Conservation (phyloP, 2,329 filamentous ascomycete genomes). For the Beauveria rudraprayagi region DNA sequence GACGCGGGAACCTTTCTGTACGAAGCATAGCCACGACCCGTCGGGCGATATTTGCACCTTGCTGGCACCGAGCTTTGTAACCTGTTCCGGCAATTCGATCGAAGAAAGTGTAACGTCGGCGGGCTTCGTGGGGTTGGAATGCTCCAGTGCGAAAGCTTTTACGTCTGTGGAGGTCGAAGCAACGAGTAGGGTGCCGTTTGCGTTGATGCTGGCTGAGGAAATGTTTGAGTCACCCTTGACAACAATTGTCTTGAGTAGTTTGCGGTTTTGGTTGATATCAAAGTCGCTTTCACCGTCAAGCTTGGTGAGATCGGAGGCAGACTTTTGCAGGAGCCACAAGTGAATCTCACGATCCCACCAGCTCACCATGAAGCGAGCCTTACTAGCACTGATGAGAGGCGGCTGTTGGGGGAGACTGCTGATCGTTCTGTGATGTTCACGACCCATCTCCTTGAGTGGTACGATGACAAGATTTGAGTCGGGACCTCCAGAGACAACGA, state of each 20-base stretch:
- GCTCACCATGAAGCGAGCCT: constrained; percentile 69
- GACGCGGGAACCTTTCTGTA: constrained; percentile 54
- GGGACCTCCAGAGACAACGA: constrained; percentile 85
- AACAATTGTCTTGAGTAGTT: constrained; percentile 61
- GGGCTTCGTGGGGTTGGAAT: constrained; percentile 38
- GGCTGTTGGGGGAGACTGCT: constrained; percentile 76
- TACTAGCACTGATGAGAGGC: constrained; percentile 63
- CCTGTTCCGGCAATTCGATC: constrained; percentile 51
- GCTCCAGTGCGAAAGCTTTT: constrained; percentile 66
- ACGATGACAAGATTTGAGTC: constrained; percentile 78
- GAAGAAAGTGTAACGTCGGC: constrained; percentile 64
- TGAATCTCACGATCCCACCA: constrained; percentile 89
- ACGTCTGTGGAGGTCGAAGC: constrained; percentile 66
- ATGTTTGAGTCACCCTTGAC: constrained; percentile 74
- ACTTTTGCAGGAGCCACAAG: constrained; percentile 59
- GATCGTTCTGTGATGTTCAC: constrained; percentile 76
- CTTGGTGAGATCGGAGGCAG: constrained; percentile 39
- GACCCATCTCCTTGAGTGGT: constrained; percentile 62
- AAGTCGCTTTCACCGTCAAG: constrained; percentile 29
- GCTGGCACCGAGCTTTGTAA: constrained; percentile 58
- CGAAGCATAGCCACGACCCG: constrained; percentile 58
- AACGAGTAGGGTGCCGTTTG: constrained; percentile 64
- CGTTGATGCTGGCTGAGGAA: constrained; percentile 63
- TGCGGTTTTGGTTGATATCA: constrained; percentile 46
- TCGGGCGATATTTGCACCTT: constrained; percentile 62